Base-by-base conservation (phyloP, 1,284 basidiomycete genomes). In the Leccinum ambiguum region DNA sequence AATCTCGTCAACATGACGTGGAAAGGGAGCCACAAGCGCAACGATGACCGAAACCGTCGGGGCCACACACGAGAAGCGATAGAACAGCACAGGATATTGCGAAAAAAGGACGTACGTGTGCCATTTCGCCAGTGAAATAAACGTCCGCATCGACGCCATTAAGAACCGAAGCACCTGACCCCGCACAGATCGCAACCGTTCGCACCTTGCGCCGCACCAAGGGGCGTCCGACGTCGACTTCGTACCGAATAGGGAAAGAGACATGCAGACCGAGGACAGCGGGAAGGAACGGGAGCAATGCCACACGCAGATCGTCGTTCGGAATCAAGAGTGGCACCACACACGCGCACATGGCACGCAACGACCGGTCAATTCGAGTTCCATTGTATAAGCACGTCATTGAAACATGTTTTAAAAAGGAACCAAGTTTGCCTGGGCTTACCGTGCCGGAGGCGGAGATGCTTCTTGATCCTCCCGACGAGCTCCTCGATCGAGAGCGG, bases 121-220 rank as follows among this genome's bases (percentile, higher is more conserved):
- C 77, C 93, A 96, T 94, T 77, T 96, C 94, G n/a, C 94, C 94
- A 1, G 94, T 97, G 70, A 94, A 83, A 75, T 92, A 92, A 30
- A 94, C 84, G 75, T 96, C 93, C 54, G 93, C 93, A 41, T 85
- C 78, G 63, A 86, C 82, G 60, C 85, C 88, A 53, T 82, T 75
- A 50, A 97, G 83, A 76, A 94, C 81, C 56, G 89, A 88, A 2
- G 86, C 91, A 61, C 93, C 94, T 23, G 90, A 89, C 33, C 94
- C 94, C 39, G 93, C 94, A 75, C 94, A 96, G 65, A 97, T 88
- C 59, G 92, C 93, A 64, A 96, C 84, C 33, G 84, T 81, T 68
- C 77, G 75, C 61, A 88, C 73, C 61, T 71, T 70, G 59, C 72
- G 77, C 64, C 72, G 71, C 67, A 71, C 74, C 21, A 72, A 73